Evolutionary conservation across 2,329 filamentous ascomycete genomes (phyloP), one percentile per base, ranked within the genome.

Genomic region (Verticillium longisporum): DNA sequence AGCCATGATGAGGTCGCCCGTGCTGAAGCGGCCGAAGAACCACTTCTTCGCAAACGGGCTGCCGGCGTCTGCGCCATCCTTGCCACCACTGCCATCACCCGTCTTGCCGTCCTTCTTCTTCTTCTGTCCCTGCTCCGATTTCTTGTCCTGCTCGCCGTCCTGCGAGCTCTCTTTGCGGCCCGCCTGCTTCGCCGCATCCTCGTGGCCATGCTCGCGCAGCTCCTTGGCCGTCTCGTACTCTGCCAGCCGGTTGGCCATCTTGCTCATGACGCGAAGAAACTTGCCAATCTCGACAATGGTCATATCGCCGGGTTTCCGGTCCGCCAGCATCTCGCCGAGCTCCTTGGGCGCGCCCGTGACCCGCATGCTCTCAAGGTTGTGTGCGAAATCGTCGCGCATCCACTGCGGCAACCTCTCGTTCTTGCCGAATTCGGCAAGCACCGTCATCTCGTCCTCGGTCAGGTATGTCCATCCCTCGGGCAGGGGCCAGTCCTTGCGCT

Each of bases 271-370:
- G 34, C 80, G 77, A 67, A 84, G 79, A 60, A 88, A 73, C 71
- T 86, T 87, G 50, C 88, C 83, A 18, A 85, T 84, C 11, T 80
- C 72, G 71, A 76, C 68, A 78, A 65, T 37, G 50, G 55, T 60
- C 55, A 78, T 70, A 66, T 67, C 67, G 34, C 71, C 63, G 65
- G 80, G 80, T 58, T 85, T 79, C 73, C 88, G 82, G 65, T 83
- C 82, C 41, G 74, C 70, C 53, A 85, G 72, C 62, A 86, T 68
- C 41, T 88, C 82, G 60, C 83, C 82, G 18, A 92, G 75, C 70
- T 92, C 90, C 26, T 76, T 68, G 1, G 91, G 90, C 15, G 92
- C 84, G 10, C 92, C 92, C 53, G 87, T 80, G 63, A 81, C 80
- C 75, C 87, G 85, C 63, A 94, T 81, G 33, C 82, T 77, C 63